Conservation (phyloP, 306 rosid species). For the Sophora flavescens region DNA sequence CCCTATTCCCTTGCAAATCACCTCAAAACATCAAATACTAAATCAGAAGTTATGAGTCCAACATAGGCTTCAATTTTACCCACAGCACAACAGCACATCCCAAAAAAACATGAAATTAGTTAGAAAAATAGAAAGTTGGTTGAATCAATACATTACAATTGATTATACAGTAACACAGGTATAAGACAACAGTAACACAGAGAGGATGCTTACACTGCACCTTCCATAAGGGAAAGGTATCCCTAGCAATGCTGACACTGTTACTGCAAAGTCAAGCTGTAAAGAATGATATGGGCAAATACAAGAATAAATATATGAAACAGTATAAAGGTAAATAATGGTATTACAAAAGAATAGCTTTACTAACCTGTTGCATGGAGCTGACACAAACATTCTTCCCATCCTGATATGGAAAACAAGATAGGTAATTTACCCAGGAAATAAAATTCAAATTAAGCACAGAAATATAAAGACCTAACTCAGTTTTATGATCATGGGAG, state of each 20-base stretch:
- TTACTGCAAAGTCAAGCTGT: conserved; percentile 98
- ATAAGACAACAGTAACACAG: conserved; percentile 40
- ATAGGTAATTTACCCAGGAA: conserved; percentile 32
- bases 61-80: conserved; percentile 27
- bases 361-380: conserved; percentile 90
- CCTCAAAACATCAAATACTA: conserved; percentile 24
- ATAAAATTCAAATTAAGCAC: neutral
- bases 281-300: conserved; percentile 51
- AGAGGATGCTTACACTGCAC: conserved; percentile 87
- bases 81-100: conserved; percentile 33
- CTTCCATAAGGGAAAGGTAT: conserved; percentile 98
- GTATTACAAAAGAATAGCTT: conserved; percentile 34
- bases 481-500: conserved; percentile 27
- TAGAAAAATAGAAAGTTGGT: conserved; percentile 11
- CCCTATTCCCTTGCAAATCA: conserved; percentile 21
- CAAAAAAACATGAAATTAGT: conserved; percentile 14
- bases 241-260: conserved; percentile 89
- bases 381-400: conserved; percentile 70
- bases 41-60: conserved; percentile 31
- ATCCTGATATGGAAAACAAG: conserved; percentile 56
- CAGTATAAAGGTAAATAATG: conserved; percentile 17
- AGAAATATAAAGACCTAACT: conserved; percentile 19
- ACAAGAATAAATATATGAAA: conserved; percentile 39
- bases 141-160: conserved; percentile 34
- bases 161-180: conserved; percentile 24